Conservation (phyloP, 257 asterid genomes). For the Jaltomata sinuosa region DNA sequence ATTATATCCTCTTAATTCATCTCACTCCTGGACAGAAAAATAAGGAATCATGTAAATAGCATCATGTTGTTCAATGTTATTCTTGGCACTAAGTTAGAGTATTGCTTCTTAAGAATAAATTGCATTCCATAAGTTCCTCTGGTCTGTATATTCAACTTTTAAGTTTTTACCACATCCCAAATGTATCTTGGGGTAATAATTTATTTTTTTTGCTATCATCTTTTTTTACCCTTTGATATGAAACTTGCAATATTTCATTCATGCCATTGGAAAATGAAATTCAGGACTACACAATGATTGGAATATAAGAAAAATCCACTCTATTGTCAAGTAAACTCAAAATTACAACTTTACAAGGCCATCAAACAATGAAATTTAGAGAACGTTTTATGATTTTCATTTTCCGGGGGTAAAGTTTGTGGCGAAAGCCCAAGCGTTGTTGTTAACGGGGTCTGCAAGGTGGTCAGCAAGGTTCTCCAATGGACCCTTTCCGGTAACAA, state of each 20-base stretch:
- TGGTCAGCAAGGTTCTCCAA: slow-evolving; percentile 60
- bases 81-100: not conserved
- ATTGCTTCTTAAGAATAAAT: too few relatives aligned
- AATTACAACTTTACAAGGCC: not conserved
- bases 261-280: not conserved
- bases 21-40: too few relatives aligned
- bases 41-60: too few relatives aligned
- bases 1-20: too few relatives aligned
- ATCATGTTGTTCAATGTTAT: too few relatives aligned
- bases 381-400: not conserved
- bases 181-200: not conserved
- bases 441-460: slow-evolving; percentile 40
- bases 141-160: too few relatives aligned
- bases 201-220: not conserved
- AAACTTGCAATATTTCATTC: not conserved
- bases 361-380: not conserved
- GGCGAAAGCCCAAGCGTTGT: not conserved
- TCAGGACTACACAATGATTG: not conserved
- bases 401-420: not conserved
- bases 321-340: not conserved
- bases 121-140: too few relatives aligned
- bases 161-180: not conserved
- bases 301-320: not conserved
- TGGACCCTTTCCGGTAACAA: slow-evolving; percentile 59
- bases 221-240: not conserved